Percentiles rank a stretch among this genome's conserved stretches.
Evolutionary conservation across 306 rosid genomes (phyloP).

Genomic region (Betula pendula): DNA sequence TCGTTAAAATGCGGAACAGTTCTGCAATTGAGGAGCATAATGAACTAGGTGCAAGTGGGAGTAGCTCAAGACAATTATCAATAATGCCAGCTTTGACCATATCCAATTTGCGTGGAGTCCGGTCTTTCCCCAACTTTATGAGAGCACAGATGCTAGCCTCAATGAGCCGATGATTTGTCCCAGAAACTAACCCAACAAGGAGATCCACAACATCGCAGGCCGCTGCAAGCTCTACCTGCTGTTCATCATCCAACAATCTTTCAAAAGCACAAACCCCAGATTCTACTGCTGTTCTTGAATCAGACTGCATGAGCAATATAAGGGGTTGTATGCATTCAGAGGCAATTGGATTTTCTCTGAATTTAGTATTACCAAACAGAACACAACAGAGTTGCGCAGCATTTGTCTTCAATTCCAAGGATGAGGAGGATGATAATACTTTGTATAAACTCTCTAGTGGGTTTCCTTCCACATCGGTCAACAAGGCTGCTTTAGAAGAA

Average conservation of each 20-base stretch:
- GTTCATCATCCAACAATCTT: conserved; percentile 86
- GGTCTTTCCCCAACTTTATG: conserved; percentile 86
- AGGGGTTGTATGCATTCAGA: conserved; percentile 77
- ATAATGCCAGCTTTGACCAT: conserved; percentile 88
- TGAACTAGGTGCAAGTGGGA: conserved; percentile 79
- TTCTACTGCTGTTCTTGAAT: conserved; percentile 59
- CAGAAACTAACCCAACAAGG: conserved; percentile 83
- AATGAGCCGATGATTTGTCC: conserved; percentile 67
- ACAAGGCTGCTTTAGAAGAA: conserved; percentile 56
- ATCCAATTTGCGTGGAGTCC: conserved; percentile 72
- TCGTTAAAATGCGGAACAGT: conserved; percentile 90
- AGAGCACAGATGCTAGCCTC: conserved; percentile 82
- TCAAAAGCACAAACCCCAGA: conserved; percentile 90
- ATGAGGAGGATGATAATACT: conserved; percentile 69
- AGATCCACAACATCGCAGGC: conserved; percentile 70
- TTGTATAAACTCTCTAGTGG: conserved; percentile 74
- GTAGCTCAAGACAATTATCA: conserved; percentile 73
- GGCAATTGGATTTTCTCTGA: conserved; percentile 74
- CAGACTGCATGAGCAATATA: conserved; percentile 73
- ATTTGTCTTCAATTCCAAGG: conserved; percentile 70
- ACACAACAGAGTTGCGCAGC: conserved; percentile 82
- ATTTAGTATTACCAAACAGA: conserved; percentile 62
- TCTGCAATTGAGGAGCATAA: conserved; percentile 90
- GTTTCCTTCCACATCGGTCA: conserved; percentile 79
- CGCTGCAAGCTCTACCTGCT: conserved; percentile 77